phyloP scores from a whole-genome alignment of 2,329 filamentous ascomycete species.

The Niveomyces coronatus region DNA sequence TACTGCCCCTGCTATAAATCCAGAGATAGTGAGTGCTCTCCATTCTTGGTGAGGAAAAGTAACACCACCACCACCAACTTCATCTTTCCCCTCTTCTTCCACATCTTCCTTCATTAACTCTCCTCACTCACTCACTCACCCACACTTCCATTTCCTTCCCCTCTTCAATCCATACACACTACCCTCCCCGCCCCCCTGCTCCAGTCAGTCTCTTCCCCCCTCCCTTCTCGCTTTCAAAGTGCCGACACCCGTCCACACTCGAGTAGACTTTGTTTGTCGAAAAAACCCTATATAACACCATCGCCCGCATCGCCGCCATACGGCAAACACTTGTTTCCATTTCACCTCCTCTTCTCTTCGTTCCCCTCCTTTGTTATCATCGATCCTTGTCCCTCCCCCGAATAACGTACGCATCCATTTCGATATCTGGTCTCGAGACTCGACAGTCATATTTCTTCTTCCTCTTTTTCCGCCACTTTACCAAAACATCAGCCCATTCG shows the following conservation, averaged over 20 bases:
- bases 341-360: not conserved
- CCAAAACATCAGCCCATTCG: slow-evolving; percentile 5
- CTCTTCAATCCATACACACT: not conserved
- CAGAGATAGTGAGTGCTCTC: too few species aligned
- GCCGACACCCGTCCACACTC: slow-evolving; percentile 2
- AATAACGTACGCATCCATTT: not conserved
- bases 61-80: not conserved
- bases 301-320: not conserved
- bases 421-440: not conserved
- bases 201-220: not conserved
- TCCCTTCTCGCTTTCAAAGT: not conserved
- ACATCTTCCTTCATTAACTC: not conserved
- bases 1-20: too few species aligned
- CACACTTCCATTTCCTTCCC: not conserved
- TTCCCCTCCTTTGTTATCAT: not conserved
- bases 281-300: slow-evolving; percentile 5
- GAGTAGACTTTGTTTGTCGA: too few species aligned
- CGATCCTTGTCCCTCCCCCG: not conserved
- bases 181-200: not conserved
- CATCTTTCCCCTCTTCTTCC: not conserved
- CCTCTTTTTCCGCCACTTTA: not conserved
- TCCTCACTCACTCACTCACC: not conserved
- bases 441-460: not conserved
- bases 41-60: too few species aligned
- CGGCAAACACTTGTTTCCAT: not conserved